Percentiles rank a stretch among this genome's conserved stretches.
Conservation (phyloP, 169 alveolate genomes). For the Theileria annulata region DNA sequence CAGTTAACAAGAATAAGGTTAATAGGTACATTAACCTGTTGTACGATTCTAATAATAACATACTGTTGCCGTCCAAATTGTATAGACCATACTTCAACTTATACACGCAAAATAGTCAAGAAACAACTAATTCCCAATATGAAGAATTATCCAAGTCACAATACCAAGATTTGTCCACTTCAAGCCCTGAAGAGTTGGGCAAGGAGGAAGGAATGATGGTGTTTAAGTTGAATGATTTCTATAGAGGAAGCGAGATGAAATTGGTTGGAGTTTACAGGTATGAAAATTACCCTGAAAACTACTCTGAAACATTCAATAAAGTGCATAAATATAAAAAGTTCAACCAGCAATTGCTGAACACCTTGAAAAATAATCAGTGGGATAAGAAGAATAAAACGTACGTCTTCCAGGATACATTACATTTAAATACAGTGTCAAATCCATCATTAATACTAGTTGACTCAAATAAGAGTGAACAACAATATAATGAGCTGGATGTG, state of each 20-base stretch:
- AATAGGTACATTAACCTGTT: not conserved
- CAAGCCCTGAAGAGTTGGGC: not conserved
- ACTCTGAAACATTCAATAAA: not conserved
- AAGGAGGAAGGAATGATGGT: not conserved
- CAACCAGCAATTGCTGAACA: not conserved
- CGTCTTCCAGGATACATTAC: not conserved
- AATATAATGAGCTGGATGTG: not conserved
- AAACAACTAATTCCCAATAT: not conserved
- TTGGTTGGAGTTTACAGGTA: constrained; percentile 1
- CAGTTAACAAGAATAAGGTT: not conserved
- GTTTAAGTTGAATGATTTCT: constrained; percentile 1
- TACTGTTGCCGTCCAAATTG: constrained; percentile 4
- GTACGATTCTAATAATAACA: not conserved
- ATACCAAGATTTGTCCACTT: not conserved
- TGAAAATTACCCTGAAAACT: not conserved
- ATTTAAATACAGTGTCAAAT: not conserved
- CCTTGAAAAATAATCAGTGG: not conserved
- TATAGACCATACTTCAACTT: not conserved
- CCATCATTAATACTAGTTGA: not conserved
- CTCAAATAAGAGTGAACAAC: not conserved
- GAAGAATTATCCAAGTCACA: not conserved
- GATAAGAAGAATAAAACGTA: not conserved
- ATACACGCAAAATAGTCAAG: not conserved
- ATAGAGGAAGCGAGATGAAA: not conserved
- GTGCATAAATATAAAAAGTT: not conserved